Evolutionary conservation across 192 early-diverging fungal genomes (phyloP), one percentile per base, ranked within the genome.

Genomic region (Borealophlyctis nickersoniae): DNA sequence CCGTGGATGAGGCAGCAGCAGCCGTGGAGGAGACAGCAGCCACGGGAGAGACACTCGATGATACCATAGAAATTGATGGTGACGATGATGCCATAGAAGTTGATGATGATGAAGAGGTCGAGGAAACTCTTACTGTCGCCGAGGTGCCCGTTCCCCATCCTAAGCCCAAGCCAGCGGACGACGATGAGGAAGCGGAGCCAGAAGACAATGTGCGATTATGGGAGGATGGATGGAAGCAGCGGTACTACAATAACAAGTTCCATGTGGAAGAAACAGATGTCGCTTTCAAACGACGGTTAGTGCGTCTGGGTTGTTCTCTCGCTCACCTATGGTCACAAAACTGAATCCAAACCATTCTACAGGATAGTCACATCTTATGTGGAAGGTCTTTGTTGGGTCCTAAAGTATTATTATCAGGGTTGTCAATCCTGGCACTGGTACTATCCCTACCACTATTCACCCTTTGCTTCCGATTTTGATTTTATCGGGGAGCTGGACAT

Each of bases 351-450:
- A 13, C 53, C 52, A 54, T 24, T 29, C 22, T 52, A n/a, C 30
- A 77, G 73, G 27, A 69, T 84, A 27, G 84, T 91, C 32, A 78
- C 81, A 60, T 77, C 81, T 11, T 99, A 99, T 64, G 84, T 97
- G 2, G 89, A 88, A 70, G 91, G 94, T n/a, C 72, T 99, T 29
- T 95, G 96, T 72, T 99, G 97, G 97, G 95, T 98, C 2, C 76
- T 99, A 14, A 85, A 85, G 59, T 99, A 99, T 70, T 99, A 99
- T 67, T 99, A 94, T 75, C 80, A 88, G 62, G 97, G 97, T 56
- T 89, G 93, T 29, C 88, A 88, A 58, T 96, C 94, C 14, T 99
- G 97, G 97, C 87, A 91, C 28, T 98, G 96, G 96, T 99, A 86
- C 79, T 99, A 91, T 62, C 96, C 96, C 4, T 96, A 90, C 78